A percentile compares a stretch with the other conserved stretches of the same genome.
Evolutionary conservation across 805 yeast genomes (phyloP).

Genomic region (Torulaspora microellipsoides): DNA sequence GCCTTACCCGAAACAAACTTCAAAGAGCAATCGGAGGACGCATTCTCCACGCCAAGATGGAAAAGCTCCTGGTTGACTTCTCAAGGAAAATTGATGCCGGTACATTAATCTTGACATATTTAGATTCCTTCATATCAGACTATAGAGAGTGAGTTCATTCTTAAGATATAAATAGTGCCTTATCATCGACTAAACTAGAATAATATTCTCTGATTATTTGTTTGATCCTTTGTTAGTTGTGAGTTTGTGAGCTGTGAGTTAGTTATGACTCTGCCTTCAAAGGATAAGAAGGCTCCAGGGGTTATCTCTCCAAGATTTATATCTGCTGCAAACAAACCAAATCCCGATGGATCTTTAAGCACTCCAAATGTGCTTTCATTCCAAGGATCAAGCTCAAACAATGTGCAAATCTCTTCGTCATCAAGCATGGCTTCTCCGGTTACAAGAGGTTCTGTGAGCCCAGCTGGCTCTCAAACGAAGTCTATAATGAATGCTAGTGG

Average conservation of each 20-base stretch:
- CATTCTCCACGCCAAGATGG: no score
- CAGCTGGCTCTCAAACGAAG: slow-evolving; percentile 26
- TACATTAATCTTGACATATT: neutral
- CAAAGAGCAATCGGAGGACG: no score
- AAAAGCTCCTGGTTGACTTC: no score
- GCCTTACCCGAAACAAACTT: no score
- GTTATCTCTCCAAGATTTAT: slow-evolving; percentile 19
- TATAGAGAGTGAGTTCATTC: neutral
- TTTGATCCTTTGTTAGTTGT: no score
- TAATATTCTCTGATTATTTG: no score
- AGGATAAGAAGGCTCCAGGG: slow-evolving; percentile 14
- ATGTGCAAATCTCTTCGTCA: slow-evolving; percentile 1
- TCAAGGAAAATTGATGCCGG: no score
- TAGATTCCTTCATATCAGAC: neutral
- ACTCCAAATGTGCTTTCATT: slow-evolving; percentile 7
- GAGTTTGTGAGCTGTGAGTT: neutral
- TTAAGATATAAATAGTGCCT: neutral
- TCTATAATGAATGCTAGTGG: slow-evolving; percentile 35
- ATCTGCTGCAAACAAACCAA: slow-evolving; percentile 17
- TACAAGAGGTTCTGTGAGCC: slow-evolving; percentile 21
- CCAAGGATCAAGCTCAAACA: slow-evolving; percentile 1
- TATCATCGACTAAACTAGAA: neutral
- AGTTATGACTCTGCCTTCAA: slow-evolving; percentile 11
- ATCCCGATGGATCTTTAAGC: slow-evolving; percentile 21
- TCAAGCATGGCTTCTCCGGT: slow-evolving; percentile 14